Evolutionary conservation across 2,329 filamentous ascomycete genomes (phyloP), one percentile per base, ranked within the genome.

Genomic region (Talaromyces atroroseus): DNA sequence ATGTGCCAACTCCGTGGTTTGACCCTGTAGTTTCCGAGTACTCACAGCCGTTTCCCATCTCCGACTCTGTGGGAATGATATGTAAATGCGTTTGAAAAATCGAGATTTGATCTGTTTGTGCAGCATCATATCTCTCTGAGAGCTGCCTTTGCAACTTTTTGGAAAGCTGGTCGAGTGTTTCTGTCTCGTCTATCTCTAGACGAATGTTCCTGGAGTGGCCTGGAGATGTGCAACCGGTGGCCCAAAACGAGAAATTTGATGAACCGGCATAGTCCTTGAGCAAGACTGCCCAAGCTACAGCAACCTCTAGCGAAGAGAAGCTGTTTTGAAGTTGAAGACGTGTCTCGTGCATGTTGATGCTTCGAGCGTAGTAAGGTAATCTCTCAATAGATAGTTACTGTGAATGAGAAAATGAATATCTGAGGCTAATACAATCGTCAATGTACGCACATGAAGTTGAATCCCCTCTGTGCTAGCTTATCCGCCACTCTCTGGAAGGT

Each of bases 231-330:
- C 20, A 36, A 5, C 40, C 24, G 2, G 42, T 46, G n/a, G 24
- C 24, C 21, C 18, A 26, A 32, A 53, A 53, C 7, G 44, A 47
- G 12, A 54, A 26, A 40, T 45, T 21, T n/a, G 42, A 54, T n/a
- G 51, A 54, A 12, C 44, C 51, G 29, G 47, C 21, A 48, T 54
- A 54, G 18, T 54, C 51, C 24, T 54, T 54, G 12, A 54, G 51
- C 32, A 54, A 20, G n/a, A 48, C 29, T 48, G 51, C 18, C 51
- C 51, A 54, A 24, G 51, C 51, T 26, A 21, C 24, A 18, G 50
- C 23, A 24, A 48, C n/a, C 4, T 48, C 46, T 18, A 29, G 12
- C 11, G 21, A 12, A 24, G 46, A 48, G 46, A n/a, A 12, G 24
- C 23, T 29, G 24, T 26, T 48, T 48, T 26, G 46, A 29, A 48